Evolutionary conservation across 2,329 filamentous ascomycete species (phyloP), one percentile per base, ranked within the genome.

Genomic region (Aspergillus uvarum): DNA sequence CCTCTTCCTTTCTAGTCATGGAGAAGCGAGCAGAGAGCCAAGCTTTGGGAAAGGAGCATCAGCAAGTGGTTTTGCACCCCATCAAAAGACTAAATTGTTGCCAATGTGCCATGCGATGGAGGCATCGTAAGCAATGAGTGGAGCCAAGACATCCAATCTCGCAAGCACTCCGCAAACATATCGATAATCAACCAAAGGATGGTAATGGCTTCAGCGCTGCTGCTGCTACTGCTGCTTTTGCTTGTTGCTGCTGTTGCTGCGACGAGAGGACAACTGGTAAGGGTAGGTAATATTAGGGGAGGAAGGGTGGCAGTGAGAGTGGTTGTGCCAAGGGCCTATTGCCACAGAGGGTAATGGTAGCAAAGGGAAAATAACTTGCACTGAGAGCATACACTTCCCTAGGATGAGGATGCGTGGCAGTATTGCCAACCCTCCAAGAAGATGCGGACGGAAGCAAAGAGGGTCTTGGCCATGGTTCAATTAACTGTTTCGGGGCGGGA

Each of bases 401-500:
- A 49, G 5, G 32, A 38, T 29, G 26, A 38, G 32, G 44, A 51
- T 56, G 38, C 19, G 31, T 31, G 44, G 24, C 26, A 26, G 47
- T 32, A 51, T 35, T 29, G 60, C 32, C 32, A 12, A 35, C 32
- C 32, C 32, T 35, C 32, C 32, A 2, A 35, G 4, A 35, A 35
- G 32, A 35, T 35, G 32, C 32, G 32, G 32, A 47, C 24, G 42
- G 26, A 16, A 55, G 42, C 14, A 26, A 54, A 67, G 68, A 69
- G 65, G 66, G 66, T 71, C 70, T 68, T 70, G 68, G 69, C 65
- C 62, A 65, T 69, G 66, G 65, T 61, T 61, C 65, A 59, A 62
- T 67, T 65, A 62, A 68, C 66, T 66, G 63, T 69, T 70, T 68
- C 62, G 68, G 65, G 65, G 63, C 60, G 66, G 64, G 61, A 67